Base-by-base conservation (phyloP, 768 basidiomycete species). In the Boletus rubropictus region DNA sequence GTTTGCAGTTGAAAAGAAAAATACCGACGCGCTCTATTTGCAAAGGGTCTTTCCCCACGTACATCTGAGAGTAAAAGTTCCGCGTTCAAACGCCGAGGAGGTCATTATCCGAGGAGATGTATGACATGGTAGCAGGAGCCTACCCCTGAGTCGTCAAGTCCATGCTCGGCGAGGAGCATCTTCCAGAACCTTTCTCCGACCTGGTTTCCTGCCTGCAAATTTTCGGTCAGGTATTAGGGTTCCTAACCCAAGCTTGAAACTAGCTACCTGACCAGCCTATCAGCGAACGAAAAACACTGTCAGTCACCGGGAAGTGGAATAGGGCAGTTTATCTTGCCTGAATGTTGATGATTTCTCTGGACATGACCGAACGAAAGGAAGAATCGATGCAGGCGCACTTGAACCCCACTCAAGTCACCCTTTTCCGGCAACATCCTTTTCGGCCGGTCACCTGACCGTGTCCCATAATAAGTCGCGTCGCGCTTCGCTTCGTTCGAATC, bases 161-260 rank as follows among this genome's bases (percentile, higher is more conserved):
- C 91, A 64, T 93, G 91, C 69, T 93, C 89, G 14, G 81, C 78
- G 20, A 96, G 75, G 47, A 95, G 79, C 77, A 85, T 82, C 50
- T 84, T 74, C 93, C 93, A 96, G 66, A 95, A 98, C 37, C 77
- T 76, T 58, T 89, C 86, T 43, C 91, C 90, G 36, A 89, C 79
- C 67, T 84, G 82, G 58, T 84, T 86, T 53, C 84, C 81, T 24
- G 84, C 84, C 80, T 83, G 40, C 4, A 52, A 47, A 5, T 43
- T 61, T 61, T 48, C 11, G 4, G 48, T 61, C 42, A 63, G 51
- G 52, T 43, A 42, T 50, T 49, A 51, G 46, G 51, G 44, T 54
- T 49, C 39, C 20, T 31, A 39, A 29, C 29, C 5, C 29, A 28
- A 24, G n/a, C n/a, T 11, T 25, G 27, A 20, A 22, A 42, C 35